Base-by-base conservation (phyloP, 352 stramenopile species). In the Pythium phragmiticola region DNA sequence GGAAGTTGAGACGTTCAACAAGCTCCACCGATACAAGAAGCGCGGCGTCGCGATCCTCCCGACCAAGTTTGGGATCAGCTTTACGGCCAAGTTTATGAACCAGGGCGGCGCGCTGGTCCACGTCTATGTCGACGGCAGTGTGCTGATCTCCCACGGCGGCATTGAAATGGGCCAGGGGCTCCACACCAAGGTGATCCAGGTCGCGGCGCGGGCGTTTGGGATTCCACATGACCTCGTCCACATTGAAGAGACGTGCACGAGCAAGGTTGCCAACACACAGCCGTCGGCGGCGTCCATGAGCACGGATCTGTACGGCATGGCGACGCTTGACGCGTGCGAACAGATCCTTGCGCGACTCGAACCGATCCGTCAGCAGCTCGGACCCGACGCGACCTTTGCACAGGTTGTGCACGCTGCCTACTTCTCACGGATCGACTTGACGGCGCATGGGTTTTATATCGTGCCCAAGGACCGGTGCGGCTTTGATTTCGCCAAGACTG, bases 151-250 rank as follows among this genome's bases (percentile, higher is more conserved):
- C 11, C 95, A 99, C 63, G 95, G 97, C 30, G 97, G 96, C 28
- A 97, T 97, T n/a, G 97, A 99, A 78, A 99, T 99, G 96, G 95
- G 96, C 33, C 96, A 99, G 75, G 97, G 96, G 12, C 72, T 99
- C 7, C 93, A 99, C 73, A 99, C 96, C 1, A 99, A 99, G 74
- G 91, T 96, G 53, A 90, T 92, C 45, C 84, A 93, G 55, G 79
- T 93, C 41, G 80, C 92, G 17, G 95, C 96, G 23, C 85, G 95
- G 28, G 90, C 90, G 17, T 98, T 98, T 74, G 87, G 82, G 2
- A 97, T 98, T 48, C 75, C 90, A 2, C 73, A 97, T n/a, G 81
- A 95, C 8, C 69, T 90, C 60, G 92, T 99, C 0, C 95, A 98
- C 67, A 88, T 99, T 9, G 92, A 98, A 16, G 95, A 98, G 58